phyloP scores from a whole-genome alignment of 176 grass and related monocot genomes.

The Juncus effusus region DNA sequence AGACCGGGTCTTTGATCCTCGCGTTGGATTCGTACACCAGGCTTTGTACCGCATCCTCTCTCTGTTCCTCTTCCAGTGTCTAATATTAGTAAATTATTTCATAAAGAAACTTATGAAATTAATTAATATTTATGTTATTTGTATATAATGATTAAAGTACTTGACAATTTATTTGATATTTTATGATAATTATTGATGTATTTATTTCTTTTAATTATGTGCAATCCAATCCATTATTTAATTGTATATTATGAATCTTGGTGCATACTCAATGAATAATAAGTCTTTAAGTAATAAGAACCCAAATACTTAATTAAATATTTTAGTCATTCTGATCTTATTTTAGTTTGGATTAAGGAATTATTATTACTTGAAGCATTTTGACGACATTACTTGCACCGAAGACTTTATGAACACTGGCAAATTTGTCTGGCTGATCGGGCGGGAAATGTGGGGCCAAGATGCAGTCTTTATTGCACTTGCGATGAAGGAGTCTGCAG shows the following conservation, averaged over 20 bases:
- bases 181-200: background rate
- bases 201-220: background rate
- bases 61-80: constrained; percentile 24
- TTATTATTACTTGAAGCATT: constrained; percentile 36
- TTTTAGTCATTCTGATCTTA: background rate
- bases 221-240: background rate
- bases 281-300: background rate
- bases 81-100: constrained; percentile 1
- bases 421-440: constrained; percentile 37
- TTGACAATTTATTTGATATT: background rate
- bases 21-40: constrained; percentile 42
- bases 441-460: constrained; percentile 39
- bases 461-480: constrained; percentile 31
- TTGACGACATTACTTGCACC: constrained; percentile 45
- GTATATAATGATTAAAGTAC: background rate
- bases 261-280: background rate
- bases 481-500: constrained; percentile 40
- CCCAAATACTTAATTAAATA: no score
- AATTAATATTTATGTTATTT: background rate
- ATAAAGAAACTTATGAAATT: background rate
- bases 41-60: constrained; percentile 39
- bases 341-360: background rate
- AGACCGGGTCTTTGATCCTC: constrained; percentile 33
- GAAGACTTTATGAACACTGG: constrained; percentile 41
- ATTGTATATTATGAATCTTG: background rate